These are phyloP conservation scores for Cardamine resedifolia DNA, from an alignment of 345 rosid species.

Conservation along the genomic window DNA sequence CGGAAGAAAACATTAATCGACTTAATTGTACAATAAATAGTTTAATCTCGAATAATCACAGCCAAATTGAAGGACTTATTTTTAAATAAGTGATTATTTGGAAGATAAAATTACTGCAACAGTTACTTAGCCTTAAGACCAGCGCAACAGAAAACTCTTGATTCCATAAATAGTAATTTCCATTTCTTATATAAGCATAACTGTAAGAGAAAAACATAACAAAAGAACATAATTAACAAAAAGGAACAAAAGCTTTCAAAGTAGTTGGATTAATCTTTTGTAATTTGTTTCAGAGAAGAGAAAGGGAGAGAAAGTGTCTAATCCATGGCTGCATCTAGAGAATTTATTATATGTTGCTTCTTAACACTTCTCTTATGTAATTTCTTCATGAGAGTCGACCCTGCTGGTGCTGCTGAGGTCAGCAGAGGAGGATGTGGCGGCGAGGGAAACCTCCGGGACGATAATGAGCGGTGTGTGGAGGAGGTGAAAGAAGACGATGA, in stretches of 20 bases:
- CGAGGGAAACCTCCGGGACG: constrained; percentile 21
- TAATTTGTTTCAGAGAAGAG: constrained; percentile 20
- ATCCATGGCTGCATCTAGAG: constrained; percentile 35
- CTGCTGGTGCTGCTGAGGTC: constrained; percentile 10
- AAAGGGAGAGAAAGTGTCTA: not conserved
- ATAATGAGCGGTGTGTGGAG: constrained; percentile 37
- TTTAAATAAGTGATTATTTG: not conserved
- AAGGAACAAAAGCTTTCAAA: not conserved
- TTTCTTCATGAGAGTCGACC: constrained; percentile 26
- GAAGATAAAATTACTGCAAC: constrained; percentile 5
- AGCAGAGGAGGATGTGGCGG: constrained; percentile 30
- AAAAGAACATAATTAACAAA: not conserved
- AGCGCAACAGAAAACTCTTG: constrained; percentile 14
- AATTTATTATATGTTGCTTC: constrained; percentile 24
- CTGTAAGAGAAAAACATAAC: not conserved
- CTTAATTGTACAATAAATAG: not conserved
- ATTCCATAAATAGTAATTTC: constrained; percentile 26
- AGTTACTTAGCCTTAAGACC: constrained; percentile 36
- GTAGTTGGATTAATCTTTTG: not conserved
- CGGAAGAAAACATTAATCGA: not conserved
- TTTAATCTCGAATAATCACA: not conserved
- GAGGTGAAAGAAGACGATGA: constrained; percentile 31
- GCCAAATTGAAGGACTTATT: not conserved
- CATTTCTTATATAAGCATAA: constrained; percentile 29
- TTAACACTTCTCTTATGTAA: constrained; percentile 32